Evolutionary conservation across 1,284 basidiomycete genomes (phyloP).

Genomic region (Rhodotorula mucilaginosa): DNA sequence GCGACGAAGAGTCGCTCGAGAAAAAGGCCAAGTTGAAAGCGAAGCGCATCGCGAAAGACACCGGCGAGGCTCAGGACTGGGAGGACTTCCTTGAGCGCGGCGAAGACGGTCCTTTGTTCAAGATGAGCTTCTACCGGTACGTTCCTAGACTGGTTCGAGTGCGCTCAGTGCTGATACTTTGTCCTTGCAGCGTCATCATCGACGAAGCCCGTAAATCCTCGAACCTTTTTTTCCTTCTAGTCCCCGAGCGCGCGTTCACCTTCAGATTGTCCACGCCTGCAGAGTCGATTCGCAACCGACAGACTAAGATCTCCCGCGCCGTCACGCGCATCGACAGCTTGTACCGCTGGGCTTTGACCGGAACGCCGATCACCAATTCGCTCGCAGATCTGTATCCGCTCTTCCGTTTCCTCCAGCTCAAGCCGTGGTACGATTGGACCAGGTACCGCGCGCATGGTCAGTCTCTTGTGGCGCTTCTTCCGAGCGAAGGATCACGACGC

Average conservation of each 20-base stretch:
- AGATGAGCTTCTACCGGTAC: slow-evolving; percentile 48
- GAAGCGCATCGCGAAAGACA: slow-evolving; percentile 20
- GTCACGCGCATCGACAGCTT: slow-evolving; percentile 31
- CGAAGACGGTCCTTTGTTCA: slow-evolving; percentile 45
- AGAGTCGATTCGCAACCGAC: slow-evolving; percentile 32
- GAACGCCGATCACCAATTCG: slow-evolving; percentile 60
- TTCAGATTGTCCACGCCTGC: slow-evolving; percentile 1
- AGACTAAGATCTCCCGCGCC: slow-evolving; percentile 30
- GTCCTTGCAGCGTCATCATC: slow-evolving; percentile 47
- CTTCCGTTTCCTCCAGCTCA: slow-evolving; percentile 56
- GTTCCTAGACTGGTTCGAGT: not conserved
- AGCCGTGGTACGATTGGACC: slow-evolving; percentile 24
- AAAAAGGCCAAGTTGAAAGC: slow-evolving; percentile 1
- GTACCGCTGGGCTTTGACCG: slow-evolving; percentile 42
- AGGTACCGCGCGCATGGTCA: slow-evolving; percentile 1
- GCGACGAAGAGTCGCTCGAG: slow-evolving; percentile 6
- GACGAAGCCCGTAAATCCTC: slow-evolving; percentile 49
- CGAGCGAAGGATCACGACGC: not conserved
- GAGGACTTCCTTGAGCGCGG: slow-evolving; percentile 38
- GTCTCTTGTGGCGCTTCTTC: not conserved
- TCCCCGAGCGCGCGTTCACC: not conserved
- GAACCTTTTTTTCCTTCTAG: not conserved
- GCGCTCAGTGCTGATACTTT: not conserved
- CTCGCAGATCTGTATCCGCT: slow-evolving; percentile 57
- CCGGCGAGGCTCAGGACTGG: not conserved